phyloP scores from a whole-genome alignment of 2,329 filamentous ascomycete genomes.

The Aspergillus unguis region DNA sequence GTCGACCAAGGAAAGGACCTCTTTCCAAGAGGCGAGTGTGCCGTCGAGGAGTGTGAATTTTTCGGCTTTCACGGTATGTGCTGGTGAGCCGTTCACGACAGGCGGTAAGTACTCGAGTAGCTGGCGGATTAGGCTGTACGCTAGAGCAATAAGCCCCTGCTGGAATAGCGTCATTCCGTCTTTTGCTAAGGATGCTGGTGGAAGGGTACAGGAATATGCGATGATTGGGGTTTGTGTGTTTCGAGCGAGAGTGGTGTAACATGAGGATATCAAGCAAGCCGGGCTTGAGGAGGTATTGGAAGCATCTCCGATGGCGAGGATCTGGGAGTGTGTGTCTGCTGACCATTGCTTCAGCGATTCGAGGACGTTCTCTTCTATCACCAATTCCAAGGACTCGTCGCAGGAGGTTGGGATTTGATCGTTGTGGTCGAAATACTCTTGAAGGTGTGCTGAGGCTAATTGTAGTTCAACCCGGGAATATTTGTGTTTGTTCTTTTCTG shows the following conservation, averaged over 20 bases:
- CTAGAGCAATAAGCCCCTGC: constrained; percentile 35
- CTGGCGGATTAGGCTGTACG: constrained; percentile 40
- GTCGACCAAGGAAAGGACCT: constrained; percentile 36
- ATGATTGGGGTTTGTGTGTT: constrained; percentile 32
- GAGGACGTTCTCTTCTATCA: constrained; percentile 26
- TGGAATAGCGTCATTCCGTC: constrained; percentile 26
- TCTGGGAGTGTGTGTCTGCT: constrained; percentile 31
- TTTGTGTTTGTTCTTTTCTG: constrained; percentile 33
- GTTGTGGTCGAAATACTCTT: constrained; percentile 35
- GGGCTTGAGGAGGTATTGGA: constrained; percentile 26
- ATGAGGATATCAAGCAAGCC: constrained; percentile 33
- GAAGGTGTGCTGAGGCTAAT: constrained; percentile 33
- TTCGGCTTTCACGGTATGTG: constrained; percentile 34
- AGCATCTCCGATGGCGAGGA: constrained; percentile 31
- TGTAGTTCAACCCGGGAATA: constrained; percentile 34
- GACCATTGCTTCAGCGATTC: constrained; percentile 35
- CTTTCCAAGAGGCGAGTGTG: constrained; percentile 34
- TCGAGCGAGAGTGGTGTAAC: constrained; percentile 31
- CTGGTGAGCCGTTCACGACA: constrained; percentile 33
- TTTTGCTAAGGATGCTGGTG: constrained; percentile 12
- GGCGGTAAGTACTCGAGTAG: constrained; percentile 37
- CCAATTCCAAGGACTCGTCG: constrained; percentile 26
- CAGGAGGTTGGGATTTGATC: constrained; percentile 29
- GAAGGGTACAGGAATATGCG: constrained; percentile 36
- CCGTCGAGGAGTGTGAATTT: constrained; percentile 35